Conservation (phyloP, 2,329 filamentous ascomycete genomes). For the Pezicula rhizophila region DNA sequence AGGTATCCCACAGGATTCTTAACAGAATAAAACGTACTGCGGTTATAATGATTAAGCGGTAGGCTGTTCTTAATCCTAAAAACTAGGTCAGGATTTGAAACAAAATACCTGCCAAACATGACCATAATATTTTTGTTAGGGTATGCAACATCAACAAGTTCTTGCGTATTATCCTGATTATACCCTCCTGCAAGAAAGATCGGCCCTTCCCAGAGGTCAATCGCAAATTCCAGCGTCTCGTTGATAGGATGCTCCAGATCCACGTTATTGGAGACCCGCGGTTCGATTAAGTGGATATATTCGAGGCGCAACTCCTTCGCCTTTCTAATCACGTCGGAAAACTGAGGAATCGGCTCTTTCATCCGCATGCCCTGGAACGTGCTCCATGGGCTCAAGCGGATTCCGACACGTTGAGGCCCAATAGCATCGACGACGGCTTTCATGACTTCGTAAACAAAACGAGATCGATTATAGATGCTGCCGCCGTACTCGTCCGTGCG, state of each 20-base stretch:
- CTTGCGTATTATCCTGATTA: constrained; percentile 23
- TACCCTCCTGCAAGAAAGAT: constrained; percentile 15
- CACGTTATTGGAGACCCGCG: constrained; percentile 39
- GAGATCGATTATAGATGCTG: constrained; percentile 23
- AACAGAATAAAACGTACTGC: constrained; percentile 13
- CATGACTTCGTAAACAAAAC: constrained; percentile 43
- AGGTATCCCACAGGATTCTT: constrained; percentile 1
- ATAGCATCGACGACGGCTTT: constrained; percentile 44
- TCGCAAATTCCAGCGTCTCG: constrained; percentile 9
- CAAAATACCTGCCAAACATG: constrained; percentile 30
- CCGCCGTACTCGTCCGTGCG: constrained; percentile 21
- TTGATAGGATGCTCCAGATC: constrained; percentile 43
- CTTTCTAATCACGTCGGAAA: constrained; percentile 37
- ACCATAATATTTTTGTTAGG: constrained; percentile 10
- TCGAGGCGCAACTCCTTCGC: constrained; percentile 35
- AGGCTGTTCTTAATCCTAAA: constrained; percentile 10
- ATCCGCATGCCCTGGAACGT: constrained; percentile 44
- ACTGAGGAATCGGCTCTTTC: constrained; percentile 37
- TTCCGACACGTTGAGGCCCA: constrained; percentile 33
- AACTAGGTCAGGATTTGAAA: constrained; percentile 36
- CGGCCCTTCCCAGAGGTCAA: constrained; percentile 10
- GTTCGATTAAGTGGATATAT: constrained; percentile 49
- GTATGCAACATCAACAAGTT: constrained; percentile 28
- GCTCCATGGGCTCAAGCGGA: constrained; percentile 55
- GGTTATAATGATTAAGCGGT: constrained; percentile 7